Percentiles rank a stretch among this genome's conserved stretches.
Evolutionary conservation across 805 yeast species (phyloP).

Genomic region (Candida schatavii): DNA sequence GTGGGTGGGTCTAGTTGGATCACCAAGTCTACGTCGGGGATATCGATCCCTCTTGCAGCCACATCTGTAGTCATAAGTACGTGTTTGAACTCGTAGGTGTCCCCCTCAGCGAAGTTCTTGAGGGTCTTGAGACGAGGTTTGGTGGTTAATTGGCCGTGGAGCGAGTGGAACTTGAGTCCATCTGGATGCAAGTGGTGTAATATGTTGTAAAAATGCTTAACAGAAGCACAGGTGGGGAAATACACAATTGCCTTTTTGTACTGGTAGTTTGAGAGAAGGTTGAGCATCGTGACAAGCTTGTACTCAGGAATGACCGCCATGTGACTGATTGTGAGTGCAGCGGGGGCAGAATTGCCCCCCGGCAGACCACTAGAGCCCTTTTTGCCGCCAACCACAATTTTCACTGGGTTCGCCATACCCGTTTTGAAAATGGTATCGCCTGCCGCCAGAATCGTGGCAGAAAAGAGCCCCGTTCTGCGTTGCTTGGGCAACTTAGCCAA

Average conservation of each 20-base stretch:
- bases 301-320: constrained; percentile 54
- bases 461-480: constrained; percentile 88
- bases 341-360: constrained; percentile 49
- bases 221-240: constrained; percentile 86
- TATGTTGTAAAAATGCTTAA: constrained; percentile 68
- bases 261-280: constrained; percentile 49
- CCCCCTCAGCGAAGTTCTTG: constrained; percentile 52
- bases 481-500: constrained; percentile 78
- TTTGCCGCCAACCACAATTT: constrained; percentile 67
- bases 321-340: constrained; percentile 60
- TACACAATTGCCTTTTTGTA: constrained; percentile 85
- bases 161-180: constrained; percentile 53
- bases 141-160: constrained; percentile 90
- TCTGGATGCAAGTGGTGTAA: constrained; percentile 31
- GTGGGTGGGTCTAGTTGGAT: constrained; percentile 95
- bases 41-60: constrained; percentile 96
- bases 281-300: constrained; percentile 60
- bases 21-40: constrained; percentile 91
- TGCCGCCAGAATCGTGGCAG: constrained; percentile 88
- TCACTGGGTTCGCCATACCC: constrained; percentile 92
- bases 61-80: constrained; percentile 91
- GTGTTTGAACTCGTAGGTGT: constrained; percentile 23
- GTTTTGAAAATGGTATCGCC: constrained; percentile 76
- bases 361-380: constrained; percentile 2
- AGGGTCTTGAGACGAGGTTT: constrained; percentile 75